Conservation (phyloP, 2,329 filamentous ascomycete species). For the Curvularia lunata region DNA sequence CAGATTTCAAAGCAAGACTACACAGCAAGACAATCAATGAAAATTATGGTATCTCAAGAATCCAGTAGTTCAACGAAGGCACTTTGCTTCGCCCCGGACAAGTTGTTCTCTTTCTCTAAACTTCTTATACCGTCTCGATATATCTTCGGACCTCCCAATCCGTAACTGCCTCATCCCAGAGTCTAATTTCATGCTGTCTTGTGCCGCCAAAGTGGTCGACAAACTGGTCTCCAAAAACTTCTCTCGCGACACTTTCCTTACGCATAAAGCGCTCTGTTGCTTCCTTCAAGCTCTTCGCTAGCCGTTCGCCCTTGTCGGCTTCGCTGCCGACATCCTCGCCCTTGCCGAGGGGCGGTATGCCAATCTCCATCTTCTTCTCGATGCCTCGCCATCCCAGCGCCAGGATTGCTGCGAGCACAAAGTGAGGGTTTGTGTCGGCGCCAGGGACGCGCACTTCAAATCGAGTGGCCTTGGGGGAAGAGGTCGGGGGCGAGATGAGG, state of each 20-base stretch:
- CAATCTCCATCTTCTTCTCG: slow-evolving; percentile 87
- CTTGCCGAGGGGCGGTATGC: slow-evolving; percentile 81
- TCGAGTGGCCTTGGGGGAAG: slow-evolving; percentile 82
- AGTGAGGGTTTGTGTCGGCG: slow-evolving; percentile 90
- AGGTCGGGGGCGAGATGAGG: slow-evolving; percentile 85
- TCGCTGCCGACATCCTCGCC: slow-evolving; percentile 79
- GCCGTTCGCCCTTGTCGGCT: slow-evolving; percentile 72
- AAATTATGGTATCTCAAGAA: slow-evolving; percentile 1
- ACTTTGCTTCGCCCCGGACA: neutral
- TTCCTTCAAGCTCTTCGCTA: slow-evolving; percentile 86
- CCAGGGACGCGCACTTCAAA: slow-evolving; percentile 93
- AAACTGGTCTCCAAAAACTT: slow-evolving; percentile 93
- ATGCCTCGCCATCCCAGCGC: slow-evolving; percentile 90
- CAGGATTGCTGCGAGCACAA: slow-evolving; percentile 84
- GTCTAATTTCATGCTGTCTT: slow-evolving; percentile 83
- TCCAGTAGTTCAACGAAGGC: neutral
- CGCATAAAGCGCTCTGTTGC: slow-evolving; percentile 79
- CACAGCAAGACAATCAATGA: neutral
- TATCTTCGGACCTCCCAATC: slow-evolving; percentile 76
- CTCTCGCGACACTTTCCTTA: slow-evolving; percentile 83
- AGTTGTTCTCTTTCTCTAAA: neutral
- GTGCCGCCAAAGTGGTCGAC: slow-evolving; percentile 96
- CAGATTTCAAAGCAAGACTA: neutral
- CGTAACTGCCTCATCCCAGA: slow-evolving; percentile 96
- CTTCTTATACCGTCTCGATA: slow-evolving; percentile 44